These are phyloP conservation scores for Alternaria angustiovoidea DNA, from an alignment of 2,329 filamentous ascomycete species.

Conservation along the genomic window DNA sequence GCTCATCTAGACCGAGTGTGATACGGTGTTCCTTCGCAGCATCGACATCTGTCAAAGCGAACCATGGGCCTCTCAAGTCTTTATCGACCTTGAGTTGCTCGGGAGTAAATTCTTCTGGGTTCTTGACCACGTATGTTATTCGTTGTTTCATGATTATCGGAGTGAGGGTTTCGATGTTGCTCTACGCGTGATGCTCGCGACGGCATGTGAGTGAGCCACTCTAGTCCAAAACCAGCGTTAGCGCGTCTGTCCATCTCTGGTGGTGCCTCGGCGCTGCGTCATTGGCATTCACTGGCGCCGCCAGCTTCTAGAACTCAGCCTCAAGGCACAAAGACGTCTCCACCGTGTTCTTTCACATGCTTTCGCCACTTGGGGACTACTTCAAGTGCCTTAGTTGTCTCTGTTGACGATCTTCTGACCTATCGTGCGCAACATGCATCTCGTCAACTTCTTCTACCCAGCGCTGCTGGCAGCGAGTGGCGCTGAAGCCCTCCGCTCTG, in stretches of 20 bases:
- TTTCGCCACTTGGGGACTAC: conserved; percentile 29
- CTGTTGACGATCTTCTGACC: neutral
- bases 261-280: conserved; percentile 11
- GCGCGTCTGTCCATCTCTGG: too few species aligned
- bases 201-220: neutral
- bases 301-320: conserved; percentile 26
- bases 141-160: conserved; percentile 69
- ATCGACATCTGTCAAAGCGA: too few species aligned
- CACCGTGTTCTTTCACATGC: conserved; percentile 39
- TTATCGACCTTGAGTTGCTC: conserved; percentile 46
- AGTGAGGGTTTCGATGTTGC: neutral
- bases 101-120: conserved; percentile 71
- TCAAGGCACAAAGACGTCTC: conserved; percentile 6
- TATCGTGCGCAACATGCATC: conserved; percentile 39
- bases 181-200: conserved; percentile 13
- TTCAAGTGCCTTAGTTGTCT: neutral
- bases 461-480: conserved; percentile 43
- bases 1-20: conserved; percentile 76
- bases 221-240: neutral
- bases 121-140: conserved; percentile 77
- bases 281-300: conserved; percentile 13
- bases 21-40: conserved; percentile 68
- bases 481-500: conserved; percentile 44
- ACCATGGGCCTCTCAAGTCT: too few species aligned
- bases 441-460: conserved; percentile 39